Conservation (phyloP, 1,284 basidiomycete genomes). For the Kwoniella shivajii region DNA sequence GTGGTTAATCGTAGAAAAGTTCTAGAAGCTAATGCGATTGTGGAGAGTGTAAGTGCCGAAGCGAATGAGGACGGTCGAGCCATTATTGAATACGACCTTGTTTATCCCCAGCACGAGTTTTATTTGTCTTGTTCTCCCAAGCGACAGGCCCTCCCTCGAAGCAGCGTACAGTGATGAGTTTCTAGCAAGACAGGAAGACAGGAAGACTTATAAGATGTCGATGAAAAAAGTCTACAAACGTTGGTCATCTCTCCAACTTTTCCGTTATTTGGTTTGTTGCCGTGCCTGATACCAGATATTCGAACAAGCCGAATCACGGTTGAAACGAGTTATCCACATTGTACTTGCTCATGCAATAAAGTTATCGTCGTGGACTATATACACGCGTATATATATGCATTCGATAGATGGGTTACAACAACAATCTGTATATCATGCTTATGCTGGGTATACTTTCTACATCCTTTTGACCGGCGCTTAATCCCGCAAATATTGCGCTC, state of each 20-base stretch:
- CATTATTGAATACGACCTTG: too few relatives aligned
- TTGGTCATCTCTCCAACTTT: not conserved
- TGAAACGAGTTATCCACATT: too few relatives aligned
- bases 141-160: too few relatives aligned
- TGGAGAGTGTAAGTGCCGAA: conserved; percentile 43
- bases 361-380: too few relatives aligned
- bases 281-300: conserved; percentile 1
- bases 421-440: not conserved
- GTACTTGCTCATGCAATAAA: too few relatives aligned
- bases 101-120: too few relatives aligned
- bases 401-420: not conserved
- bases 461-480: conserved; percentile 11
- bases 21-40: conserved; percentile 71
- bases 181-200: too few relatives aligned
- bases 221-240: too few relatives aligned
- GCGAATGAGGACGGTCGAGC: conserved; percentile 25
- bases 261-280: conserved; percentile 5
- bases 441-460: conserved; percentile 10
- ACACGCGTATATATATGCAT: conserved; percentile 1
- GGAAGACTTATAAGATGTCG: too few relatives aligned
- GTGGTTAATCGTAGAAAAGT: conserved; percentile 70
- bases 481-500: conserved; percentile 52
- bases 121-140: not conserved
- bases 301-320: not conserved
- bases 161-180: too few relatives aligned